Base-by-base conservation (phyloP, 257 asterid genomes). In the Rehmannia glutinosa region DNA sequence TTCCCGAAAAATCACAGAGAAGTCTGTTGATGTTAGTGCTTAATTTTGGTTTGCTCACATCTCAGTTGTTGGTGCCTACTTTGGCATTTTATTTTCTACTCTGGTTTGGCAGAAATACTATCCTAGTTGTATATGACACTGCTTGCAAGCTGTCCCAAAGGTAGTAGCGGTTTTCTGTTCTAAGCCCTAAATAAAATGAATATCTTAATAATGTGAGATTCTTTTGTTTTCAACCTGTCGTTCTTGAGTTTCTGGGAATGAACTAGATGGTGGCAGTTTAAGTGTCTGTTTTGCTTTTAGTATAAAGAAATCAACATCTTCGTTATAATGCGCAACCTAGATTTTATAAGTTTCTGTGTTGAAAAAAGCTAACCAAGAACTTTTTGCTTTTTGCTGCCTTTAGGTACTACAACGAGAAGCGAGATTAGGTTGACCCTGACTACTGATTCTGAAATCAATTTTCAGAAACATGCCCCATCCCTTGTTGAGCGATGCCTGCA, bases 321-420 rank as follows among this genome's bases (percentile, higher is more conserved):
- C 46, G 4, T 70, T 36, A n/a, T 45, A 21, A 19, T 19, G 7
- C 24, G 19, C 28, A 21, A 38, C 9, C 47, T 20, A 35, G 27
- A 11, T 33, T 13, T 17, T 21, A 0, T 23, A 42, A 1, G 11
- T 52, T 23, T 55, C 42, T 16, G 21, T 51, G 24, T 32, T 2
- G 0, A 38, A 49, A n/a, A 66, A 36, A 24, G 41, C 24, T 28
- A 59, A 49, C 32, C 21, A 5, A 39, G 19, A 55, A 2, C 25
- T 35, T 24, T 13, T 60, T 61, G 39, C 21, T 21, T 17, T 66
- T 46, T 47, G 15, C 24, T 62, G 30, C 67, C 63, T 73, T 73
- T 27, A 92, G 97, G 97, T 89, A 35, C 82, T 89, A 64, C 84
- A 74, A 69, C 75, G 96, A 72, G 97, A 92, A 77, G 96, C 98